Evolutionary conservation across 495 filamentous ascomycete species (phyloP).

Genomic region (Xylaria grammica): DNA sequence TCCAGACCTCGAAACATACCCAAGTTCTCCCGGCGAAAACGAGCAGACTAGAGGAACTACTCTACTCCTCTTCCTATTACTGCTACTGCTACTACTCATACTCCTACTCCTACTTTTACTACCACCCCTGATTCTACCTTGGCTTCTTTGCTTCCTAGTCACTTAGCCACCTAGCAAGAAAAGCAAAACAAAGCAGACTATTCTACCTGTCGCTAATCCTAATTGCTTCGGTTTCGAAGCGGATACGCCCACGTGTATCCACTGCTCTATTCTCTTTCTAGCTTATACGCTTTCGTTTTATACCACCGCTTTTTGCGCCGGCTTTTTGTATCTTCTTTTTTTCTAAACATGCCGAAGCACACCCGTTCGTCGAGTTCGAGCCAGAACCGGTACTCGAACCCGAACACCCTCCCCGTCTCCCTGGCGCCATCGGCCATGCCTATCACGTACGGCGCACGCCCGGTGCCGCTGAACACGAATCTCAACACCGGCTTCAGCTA

Average conservation of each 20-base stretch:
- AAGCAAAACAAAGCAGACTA: conserved; percentile 14
- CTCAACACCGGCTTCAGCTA: conserved; percentile 31
- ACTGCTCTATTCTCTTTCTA: conserved; percentile 8
- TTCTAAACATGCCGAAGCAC: conserved; percentile 41
- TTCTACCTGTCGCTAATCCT: conserved; percentile 22
- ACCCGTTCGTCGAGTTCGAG: conserved; percentile 39
- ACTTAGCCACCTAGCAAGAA: conserved; percentile 14
- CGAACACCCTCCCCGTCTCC: conserved; percentile 36
- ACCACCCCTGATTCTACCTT: conserved; percentile 10
- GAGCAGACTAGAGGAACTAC: conserved; percentile 2
- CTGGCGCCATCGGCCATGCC: conserved; percentile 39
- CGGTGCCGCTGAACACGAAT: conserved; percentile 31
- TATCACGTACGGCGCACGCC: conserved; percentile 37
- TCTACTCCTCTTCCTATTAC: conserved; percentile 15
- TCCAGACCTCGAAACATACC: conserved; percentile 17
- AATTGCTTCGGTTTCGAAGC: conserved; percentile 18
- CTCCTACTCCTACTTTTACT: too few relatives aligned
- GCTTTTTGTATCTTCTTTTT: conserved; percentile 22
- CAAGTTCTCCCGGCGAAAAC: conserved; percentile 12
- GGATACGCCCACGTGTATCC: conserved; percentile 1
- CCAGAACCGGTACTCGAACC: conserved; percentile 39
- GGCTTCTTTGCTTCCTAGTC: not conserved
- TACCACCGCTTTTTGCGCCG: conserved; percentile 15
- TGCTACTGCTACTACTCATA: too few relatives aligned
- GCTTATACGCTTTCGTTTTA: conserved; percentile 13